Percentiles rank a stretch among this genome's conserved stretches.
Conservation (phyloP, 768 basidiomycete genomes). For the Naganishia vaughanmartiniae region DNA sequence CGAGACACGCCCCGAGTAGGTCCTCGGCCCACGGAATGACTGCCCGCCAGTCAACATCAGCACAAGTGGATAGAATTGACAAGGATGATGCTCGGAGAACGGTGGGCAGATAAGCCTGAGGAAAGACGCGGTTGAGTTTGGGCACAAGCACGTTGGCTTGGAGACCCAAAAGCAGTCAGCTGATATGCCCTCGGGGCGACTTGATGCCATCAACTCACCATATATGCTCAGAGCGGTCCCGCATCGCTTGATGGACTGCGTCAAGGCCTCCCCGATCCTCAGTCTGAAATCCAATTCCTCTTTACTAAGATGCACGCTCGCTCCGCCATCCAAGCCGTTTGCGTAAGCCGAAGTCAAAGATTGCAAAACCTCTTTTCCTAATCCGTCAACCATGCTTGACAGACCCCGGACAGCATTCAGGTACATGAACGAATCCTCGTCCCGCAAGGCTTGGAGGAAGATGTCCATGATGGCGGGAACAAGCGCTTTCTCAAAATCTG, state of each 20-base stretch:
- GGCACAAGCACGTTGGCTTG: conserved; percentile 71
- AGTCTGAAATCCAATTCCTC: conserved; percentile 70
- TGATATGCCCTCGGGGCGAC: background rate
- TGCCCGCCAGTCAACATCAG: conserved; percentile 64
- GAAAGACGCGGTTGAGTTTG: conserved; percentile 64
- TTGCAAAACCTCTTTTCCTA: conserved; percentile 70
- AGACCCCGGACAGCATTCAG: conserved; percentile 88
- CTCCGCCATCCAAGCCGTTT: conserved; percentile 51
- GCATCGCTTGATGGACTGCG: conserved; percentile 68
- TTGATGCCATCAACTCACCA: conserved; percentile 56
- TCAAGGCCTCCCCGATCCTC: conserved; percentile 80
- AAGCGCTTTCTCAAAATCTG: conserved; percentile 60
- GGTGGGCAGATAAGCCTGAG: conserved; percentile 64
- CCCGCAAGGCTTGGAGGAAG: conserved; percentile 77
- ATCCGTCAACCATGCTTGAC: conserved; percentile 74
- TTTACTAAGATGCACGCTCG: conserved; percentile 49
- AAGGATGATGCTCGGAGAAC: conserved; percentile 68
- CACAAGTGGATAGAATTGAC: conserved; percentile 71
- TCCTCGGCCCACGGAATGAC: conserved; percentile 65
- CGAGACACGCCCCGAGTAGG: conserved; percentile 67
- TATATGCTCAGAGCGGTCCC: conserved; percentile 68
- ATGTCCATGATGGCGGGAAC: conserved; percentile 80
- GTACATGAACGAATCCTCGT: conserved; percentile 94
- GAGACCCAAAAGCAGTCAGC: background rate
- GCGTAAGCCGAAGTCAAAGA: conserved; percentile 66